Base-by-base conservation (phyloP, 805 yeast species). In the Wickerhamomyces hampshirensis region DNA sequence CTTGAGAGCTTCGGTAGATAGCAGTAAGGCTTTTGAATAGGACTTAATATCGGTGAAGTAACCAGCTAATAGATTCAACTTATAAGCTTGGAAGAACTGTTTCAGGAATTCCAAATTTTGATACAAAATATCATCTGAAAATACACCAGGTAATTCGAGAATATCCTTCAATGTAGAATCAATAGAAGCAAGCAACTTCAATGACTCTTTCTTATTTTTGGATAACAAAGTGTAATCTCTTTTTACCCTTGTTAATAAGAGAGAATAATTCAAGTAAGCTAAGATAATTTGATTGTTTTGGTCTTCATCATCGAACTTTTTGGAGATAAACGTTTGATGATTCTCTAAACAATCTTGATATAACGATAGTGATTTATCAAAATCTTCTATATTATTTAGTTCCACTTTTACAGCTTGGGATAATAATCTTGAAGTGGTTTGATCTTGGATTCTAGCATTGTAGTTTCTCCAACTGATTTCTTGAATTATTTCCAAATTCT, bases 71-170 rank as follows among this genome's bases (percentile, higher is more conserved):
- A 64, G 56, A 19, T 60, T 47, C 11, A 68, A 50, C 47, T 74
- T 74, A 34, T 59, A 48, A 26, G 71, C 60, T n/a, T 52, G 48
- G 56, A 71, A 84, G 42, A 65, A 76, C 7, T 55, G 51, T 21
- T 64, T 61, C 48, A 86, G 60, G 12, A 68, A 47, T 10, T 65
- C 68, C 30, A 93, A 64, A 7, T 81, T 73, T 6, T 62, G 60
- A 43, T 65, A 56, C 37, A 91, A 67, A 16, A 71, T 79, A 35
- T 84, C 93, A 55, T 87, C 95, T 35, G 85, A 84, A 53, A 83
- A 78, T 14, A 91, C 95, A 68, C 98, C 98, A 0, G 97, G 96
- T 34, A 93, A 69, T 42, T 87, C 95, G 51, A 73, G 67, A 31
- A 87, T 60, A 46, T 80, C 81, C 4, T 60, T 60, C 24, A 81